Conservation (phyloP, 441 rosid genomes). For the Croton setiger region DNA sequence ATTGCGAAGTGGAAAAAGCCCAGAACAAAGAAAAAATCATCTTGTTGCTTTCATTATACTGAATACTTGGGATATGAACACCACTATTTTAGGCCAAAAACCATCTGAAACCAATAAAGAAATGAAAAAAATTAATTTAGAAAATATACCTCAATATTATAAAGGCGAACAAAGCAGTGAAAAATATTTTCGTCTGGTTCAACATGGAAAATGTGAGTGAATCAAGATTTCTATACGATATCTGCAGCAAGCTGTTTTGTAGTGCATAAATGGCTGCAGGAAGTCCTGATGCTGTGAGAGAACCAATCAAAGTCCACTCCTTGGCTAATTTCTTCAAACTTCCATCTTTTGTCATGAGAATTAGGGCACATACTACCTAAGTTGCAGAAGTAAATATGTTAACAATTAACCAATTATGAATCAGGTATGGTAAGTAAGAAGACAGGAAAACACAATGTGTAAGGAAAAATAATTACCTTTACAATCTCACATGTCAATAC, state of each 20-base stretch:
- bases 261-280: conserved; percentile 96
- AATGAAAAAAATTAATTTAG: background rate
- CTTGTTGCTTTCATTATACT: conserved; percentile 2
- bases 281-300: conserved; percentile 93
- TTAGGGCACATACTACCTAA: conserved; percentile 72
- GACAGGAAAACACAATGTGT: background rate
- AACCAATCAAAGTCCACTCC: conserved; percentile 83
- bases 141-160: conserved; percentile 68
- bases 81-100: background rate
- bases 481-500: conserved; percentile 88
- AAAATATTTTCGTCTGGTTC: conserved; percentile 93
- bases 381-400: conserved; percentile 13
- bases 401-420: background rate
- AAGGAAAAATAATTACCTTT: conserved; percentile 45
- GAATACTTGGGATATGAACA: background rate
- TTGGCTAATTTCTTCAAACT: conserved; percentile 53
- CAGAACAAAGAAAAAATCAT: conserved; percentile 1
- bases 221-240: conserved; percentile 92
- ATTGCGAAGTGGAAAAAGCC: background rate
- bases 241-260: conserved; percentile 97
- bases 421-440: background rate
- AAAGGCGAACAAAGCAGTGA: conserved; percentile 85
- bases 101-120: background rate
- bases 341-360: conserved; percentile 87
- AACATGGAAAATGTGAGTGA: conserved; percentile 90